phyloP scores from a whole-genome alignment of 768 basidiomycete genomes.

The Hydnomerulius pinastri region DNA sequence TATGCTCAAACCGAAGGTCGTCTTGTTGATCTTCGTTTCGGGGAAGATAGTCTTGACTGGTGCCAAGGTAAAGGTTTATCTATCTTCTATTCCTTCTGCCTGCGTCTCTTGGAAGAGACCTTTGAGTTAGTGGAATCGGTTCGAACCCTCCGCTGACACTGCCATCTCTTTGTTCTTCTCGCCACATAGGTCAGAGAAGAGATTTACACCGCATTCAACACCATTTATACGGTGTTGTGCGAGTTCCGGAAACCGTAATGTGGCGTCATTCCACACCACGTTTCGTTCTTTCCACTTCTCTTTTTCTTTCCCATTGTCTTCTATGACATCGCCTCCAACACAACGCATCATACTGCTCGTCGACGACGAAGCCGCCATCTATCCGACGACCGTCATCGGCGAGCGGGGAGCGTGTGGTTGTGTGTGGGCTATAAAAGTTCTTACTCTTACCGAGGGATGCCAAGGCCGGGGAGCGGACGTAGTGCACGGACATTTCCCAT shows the following conservation, averaged over 20 bases:
- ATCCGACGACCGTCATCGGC: slow-evolving; percentile 1
- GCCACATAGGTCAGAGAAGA: slow-evolving; percentile 87
- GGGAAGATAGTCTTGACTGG: slow-evolving; percentile 99
- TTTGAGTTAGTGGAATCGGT: slow-evolving; percentile 49
- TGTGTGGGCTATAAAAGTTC: slow-evolving; percentile 12
- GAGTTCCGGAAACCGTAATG: slow-evolving; percentile 87
- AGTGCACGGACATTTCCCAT: slow-evolving; percentile 39
- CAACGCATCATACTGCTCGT: background rate
- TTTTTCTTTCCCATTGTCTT: background rate
- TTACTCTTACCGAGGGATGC: slow-evolving; percentile 29
- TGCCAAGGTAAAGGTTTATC: slow-evolving; percentile 76
- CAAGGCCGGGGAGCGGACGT: slow-evolving; percentile 35
- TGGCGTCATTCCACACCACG: background rate
- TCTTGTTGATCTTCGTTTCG: slow-evolving; percentile 96
- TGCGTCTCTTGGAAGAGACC: slow-evolving; percentile 28
- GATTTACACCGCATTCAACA: slow-evolving; percentile 99
- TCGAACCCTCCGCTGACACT: slow-evolving; percentile 51
- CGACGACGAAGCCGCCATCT: background rate
- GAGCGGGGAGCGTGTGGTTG: no score
- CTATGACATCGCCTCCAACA: background rate
- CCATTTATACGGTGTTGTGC: slow-evolving; percentile 96
- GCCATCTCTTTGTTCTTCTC: slow-evolving; percentile 36
- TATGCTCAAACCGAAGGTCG: slow-evolving; percentile 99
- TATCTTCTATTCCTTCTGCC: slow-evolving; percentile 32
- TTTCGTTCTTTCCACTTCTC: background rate